These are phyloP conservation scores for Borealophlyctis nickersoniae DNA, from an alignment of 192 early-diverging fungal genomes.

Conservation along the genomic window DNA sequence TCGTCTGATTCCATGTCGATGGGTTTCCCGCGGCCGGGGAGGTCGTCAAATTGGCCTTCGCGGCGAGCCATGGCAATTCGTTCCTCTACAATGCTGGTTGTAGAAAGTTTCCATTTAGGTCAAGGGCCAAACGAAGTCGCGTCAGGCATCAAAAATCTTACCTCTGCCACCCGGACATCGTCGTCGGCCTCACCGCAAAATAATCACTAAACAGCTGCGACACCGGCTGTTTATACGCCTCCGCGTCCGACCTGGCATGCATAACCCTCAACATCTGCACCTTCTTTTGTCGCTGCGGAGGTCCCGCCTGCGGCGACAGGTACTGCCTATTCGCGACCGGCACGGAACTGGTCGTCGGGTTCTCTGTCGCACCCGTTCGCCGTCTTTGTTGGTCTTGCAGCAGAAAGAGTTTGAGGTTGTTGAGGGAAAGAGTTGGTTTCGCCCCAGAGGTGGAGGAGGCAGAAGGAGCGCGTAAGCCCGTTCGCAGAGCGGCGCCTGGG, in stretches of 20 bases:
- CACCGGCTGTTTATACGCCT: conserved; percentile 36
- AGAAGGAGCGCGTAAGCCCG: not conserved
- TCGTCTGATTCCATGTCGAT: conserved; percentile 31
- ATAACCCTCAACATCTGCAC: conserved; percentile 14
- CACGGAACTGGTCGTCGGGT: conserved; percentile 10
- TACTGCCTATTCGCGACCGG: conserved; percentile 16
- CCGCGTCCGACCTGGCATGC: conserved; percentile 23
- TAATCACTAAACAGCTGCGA: conserved; percentile 36
- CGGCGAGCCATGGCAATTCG: conserved; percentile 33
- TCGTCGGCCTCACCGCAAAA: conserved; percentile 33
- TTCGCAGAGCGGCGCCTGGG: not conserved
- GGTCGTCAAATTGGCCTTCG: conserved; percentile 37
- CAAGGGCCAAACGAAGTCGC: too few relatives aligned
- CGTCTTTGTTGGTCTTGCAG: conserved; percentile 17
- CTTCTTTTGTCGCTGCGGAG: not conserved
- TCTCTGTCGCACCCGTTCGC: conserved; percentile 11
- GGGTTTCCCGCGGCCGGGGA: conserved; percentile 35
- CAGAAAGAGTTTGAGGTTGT: conserved; percentile 13
- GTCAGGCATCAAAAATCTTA: too few relatives aligned
- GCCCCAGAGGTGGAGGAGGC: not conserved
- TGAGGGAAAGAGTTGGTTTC: not conserved
- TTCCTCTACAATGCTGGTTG: conserved; percentile 40
- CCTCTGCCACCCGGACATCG: conserved; percentile 12
- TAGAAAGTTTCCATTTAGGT: conserved; percentile 16
- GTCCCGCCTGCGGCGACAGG: conserved; percentile 2